Percentiles rank a stretch among this genome's conserved stretches.
phyloP scores from a whole-genome alignment of 352 stramenopile genomes.

The Phytophthora vignae region DNA sequence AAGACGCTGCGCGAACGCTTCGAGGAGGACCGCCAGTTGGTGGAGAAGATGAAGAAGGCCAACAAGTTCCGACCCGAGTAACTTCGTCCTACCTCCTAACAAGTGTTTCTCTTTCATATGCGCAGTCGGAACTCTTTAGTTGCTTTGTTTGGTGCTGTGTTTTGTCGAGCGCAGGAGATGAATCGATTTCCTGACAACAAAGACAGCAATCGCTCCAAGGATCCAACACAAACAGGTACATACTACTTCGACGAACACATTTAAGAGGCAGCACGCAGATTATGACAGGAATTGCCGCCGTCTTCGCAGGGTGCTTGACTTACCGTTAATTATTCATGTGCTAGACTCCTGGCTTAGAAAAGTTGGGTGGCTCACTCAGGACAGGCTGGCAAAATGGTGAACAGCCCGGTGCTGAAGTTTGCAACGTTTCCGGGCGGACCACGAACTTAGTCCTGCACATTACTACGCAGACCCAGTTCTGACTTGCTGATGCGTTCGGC shows the following conservation, averaged over 20 bases:
- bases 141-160: neutral
- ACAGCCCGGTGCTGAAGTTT: too few species aligned
- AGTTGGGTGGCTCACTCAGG: neutral
- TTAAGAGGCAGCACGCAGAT: too few species aligned
- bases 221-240: neutral
- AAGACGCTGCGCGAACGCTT: conserved; percentile 86
- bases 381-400: neutral
- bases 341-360: too few species aligned
- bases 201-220: neutral
- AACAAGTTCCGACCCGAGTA: conserved; percentile 89
- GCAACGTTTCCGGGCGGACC: too few species aligned
- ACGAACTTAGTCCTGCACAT: neutral
- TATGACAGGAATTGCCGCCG: too few species aligned
- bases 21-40: conserved; percentile 78
- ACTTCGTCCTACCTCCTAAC: conserved; percentile 7
- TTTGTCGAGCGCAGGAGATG: neutral
- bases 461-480: neutral
- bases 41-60: conserved; percentile 86
- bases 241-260: too few species aligned
- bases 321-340: too few species aligned
- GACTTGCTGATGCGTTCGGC: neutral
- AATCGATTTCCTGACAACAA: neutral
- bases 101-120: conserved; percentile 1
- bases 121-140: neutral
- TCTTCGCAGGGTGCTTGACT: too few species aligned